These are phyloP conservation scores for Beta corolliflora DNA, from an alignment of 179 eudicot species.

Conservation along the genomic window DNA sequence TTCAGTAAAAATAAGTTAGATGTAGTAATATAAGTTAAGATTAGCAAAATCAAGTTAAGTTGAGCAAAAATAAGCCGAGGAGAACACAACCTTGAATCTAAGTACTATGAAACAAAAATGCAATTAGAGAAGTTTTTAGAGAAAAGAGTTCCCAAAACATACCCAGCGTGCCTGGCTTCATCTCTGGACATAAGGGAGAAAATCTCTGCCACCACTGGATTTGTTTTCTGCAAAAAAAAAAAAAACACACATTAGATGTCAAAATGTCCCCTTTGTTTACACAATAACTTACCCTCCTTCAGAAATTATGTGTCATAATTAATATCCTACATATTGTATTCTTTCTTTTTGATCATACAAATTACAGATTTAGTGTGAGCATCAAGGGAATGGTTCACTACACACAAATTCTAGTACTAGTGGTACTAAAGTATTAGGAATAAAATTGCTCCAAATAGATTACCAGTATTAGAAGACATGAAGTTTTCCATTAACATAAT, in stretches of 20 bases:
- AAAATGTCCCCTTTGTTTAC: not conserved
- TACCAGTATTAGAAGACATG: not conserved
- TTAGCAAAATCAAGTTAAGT: too few relatives aligned
- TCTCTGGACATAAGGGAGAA: conserved; percentile 98
- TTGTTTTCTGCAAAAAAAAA: conserved; percentile 77
- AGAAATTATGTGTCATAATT: not conserved
- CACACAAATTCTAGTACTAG: too few relatives aligned
- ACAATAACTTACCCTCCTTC: not conserved
- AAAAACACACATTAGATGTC: not conserved
- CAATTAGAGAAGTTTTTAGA: not conserved
- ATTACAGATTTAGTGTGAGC: too few relatives aligned
- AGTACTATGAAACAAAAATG: not conserved
- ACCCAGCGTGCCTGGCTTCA: conserved; percentile 99
- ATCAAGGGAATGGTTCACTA: too few relatives aligned
- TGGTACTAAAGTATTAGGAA: too few relatives aligned
- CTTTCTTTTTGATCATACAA: too few relatives aligned
- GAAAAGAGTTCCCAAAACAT: conserved; percentile 20
- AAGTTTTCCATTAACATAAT: not conserved
- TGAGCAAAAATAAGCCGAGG: too few relatives aligned
- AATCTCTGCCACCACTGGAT: conserved; percentile 96
- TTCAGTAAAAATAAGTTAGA: too few relatives aligned
- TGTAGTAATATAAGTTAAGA: too few relatives aligned
- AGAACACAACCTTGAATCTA: not conserved
- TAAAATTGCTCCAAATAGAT: too few relatives aligned
- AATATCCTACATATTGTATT: not conserved